phyloP scores from a whole-genome alignment of 2,329 filamentous ascomycete genomes.

The Hypoxylon sp. region DNA sequence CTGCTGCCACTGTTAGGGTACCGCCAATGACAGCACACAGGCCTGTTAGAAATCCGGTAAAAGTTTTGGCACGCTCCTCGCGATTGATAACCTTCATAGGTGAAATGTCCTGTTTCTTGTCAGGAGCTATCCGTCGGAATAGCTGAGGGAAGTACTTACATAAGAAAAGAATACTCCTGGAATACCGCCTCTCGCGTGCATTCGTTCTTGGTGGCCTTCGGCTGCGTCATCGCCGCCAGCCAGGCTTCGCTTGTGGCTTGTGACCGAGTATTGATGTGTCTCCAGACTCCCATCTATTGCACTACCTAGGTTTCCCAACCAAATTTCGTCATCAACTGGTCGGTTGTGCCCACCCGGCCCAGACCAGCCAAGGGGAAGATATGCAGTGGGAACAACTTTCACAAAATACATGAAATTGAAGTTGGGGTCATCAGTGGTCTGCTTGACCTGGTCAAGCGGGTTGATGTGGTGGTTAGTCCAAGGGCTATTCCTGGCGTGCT shows the following conservation, averaged over 20 bases:
- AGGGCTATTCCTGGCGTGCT: slow-evolving; percentile 66
- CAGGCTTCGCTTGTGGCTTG: slow-evolving; percentile 93
- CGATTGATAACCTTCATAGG: slow-evolving; percentile 99
- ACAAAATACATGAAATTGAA: slow-evolving; percentile 99
- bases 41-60: slow-evolving; percentile 92
- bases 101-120: slow-evolving; percentile 82
- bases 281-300: slow-evolving; percentile 85
- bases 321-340: slow-evolving; percentile 66
- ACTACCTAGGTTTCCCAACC: slow-evolving; percentile 78
- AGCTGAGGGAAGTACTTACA: slow-evolving; percentile 67
- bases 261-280: slow-evolving; percentile 98
- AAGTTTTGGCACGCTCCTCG: slow-evolving; percentile 89
- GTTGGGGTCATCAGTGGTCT: slow-evolving; percentile 83
- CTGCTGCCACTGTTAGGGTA: slow-evolving; percentile 94
- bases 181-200: slow-evolving; percentile 92
- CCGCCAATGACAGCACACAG: slow-evolving; percentile 96
- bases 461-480: slow-evolving; percentile 95
- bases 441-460: slow-evolving; percentile 85
- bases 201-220: slow-evolving; percentile 91
- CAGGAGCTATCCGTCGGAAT: slow-evolving; percentile 38
- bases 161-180: slow-evolving; percentile 99
- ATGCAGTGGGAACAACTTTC: slow-evolving; percentile 97
- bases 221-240: slow-evolving; percentile 85
- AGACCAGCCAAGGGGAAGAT: slow-evolving; percentile 89
- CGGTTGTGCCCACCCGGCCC: slow-evolving; percentile 59